These are phyloP conservation scores for Xylaria sp. DNA, from an alignment of 2,329 filamentous ascomycete genomes.

Conservation along the genomic window DNA sequence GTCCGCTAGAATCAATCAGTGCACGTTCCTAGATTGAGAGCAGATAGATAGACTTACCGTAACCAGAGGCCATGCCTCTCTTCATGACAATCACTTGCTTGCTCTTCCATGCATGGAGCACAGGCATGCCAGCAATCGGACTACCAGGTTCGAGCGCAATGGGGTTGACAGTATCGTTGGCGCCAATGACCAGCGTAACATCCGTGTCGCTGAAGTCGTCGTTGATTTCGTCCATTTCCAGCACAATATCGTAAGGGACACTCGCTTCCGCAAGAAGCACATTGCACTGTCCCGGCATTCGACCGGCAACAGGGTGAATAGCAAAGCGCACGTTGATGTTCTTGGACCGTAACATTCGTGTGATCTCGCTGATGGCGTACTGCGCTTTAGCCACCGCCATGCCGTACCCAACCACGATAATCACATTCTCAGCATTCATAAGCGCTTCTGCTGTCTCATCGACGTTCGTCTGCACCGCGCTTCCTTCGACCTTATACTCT, in stretches of 20 bases:
- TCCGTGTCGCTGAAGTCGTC: conserved; percentile 85
- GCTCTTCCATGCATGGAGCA: conserved; percentile 88
- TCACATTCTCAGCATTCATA: conserved; percentile 72
- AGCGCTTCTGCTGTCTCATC: conserved; percentile 77
- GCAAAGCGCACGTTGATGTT: conserved; percentile 81
- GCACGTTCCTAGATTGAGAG: not conserved
- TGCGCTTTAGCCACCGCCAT: conserved; percentile 95
- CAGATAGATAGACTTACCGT: conserved; percentile 50
- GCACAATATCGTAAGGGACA: conserved; percentile 85
- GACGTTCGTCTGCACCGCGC: conserved; percentile 69
- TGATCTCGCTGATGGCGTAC: conserved; percentile 83
- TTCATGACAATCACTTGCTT: conserved; percentile 95
- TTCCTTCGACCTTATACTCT: conserved; percentile 72
- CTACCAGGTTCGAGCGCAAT: conserved; percentile 79
- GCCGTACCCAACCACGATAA: conserved; percentile 86
- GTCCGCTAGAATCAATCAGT: conserved; percentile 52
- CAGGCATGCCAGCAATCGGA: conserved; percentile 87
- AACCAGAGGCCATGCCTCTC: conserved; percentile 80
- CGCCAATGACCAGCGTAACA: conserved; percentile 81
- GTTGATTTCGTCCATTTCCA: conserved; percentile 96
- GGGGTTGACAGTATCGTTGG: conserved; percentile 89
- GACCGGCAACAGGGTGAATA: conserved; percentile 82
- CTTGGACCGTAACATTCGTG: conserved; percentile 63
- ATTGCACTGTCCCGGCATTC: conserved; percentile 93
- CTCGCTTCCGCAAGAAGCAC: conserved; percentile 82